Evolutionary conservation across 768 basidiomycete species (phyloP), one percentile per base, ranked within the genome.

Genomic region (Kwoniella sp.): DNA sequence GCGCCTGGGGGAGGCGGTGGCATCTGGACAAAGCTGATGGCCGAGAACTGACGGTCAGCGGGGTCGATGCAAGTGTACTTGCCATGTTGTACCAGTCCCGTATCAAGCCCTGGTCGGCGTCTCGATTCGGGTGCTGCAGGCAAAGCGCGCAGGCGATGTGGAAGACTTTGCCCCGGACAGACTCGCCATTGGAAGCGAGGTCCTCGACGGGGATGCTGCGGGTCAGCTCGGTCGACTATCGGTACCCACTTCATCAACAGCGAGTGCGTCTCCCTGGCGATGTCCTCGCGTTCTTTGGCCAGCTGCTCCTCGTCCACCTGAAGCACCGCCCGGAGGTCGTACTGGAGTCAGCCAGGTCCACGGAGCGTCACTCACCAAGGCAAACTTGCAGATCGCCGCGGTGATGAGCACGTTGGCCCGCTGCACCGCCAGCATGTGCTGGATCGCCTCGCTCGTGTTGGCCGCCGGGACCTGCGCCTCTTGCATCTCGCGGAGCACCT

Each of bases 31-130:
- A 66, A 69, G n/a, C 48, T 59, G 26, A 69, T 69, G 0, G 64
- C 57, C 11, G 64, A 69, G 59, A 69, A 69, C 67, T 68, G 31
- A 8, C 31, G 31, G 15, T 32, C 31, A 32, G 9, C 31, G 31
- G 31, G 31, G n/a, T n/a, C n/a, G n/a, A n/a, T n/a, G 31, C 8
- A 32, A 32, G 29, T 6, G 9, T 12, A 58, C 67, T 57, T 14
- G 60, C 67, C 67, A 69, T 69, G 41, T 62, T 69, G 31, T 60
- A 69, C 67, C 67, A 69, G 42, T 69, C 65, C 26, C 56, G 33
- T 15, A 69, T 62, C 26, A 69, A 39, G 11, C 59, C 67, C 23
- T 65, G 62, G 42, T 67, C 65, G 4, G 56, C 34, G 6, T 32
- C 53, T 17, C 47, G 48, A 2, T 48, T 32, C 15, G 51, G 51